Percentiles rank a stretch among this genome's conserved stretches.
Conservation (phyloP, 345 rosid species). For the Gossypium turneri region DNA sequence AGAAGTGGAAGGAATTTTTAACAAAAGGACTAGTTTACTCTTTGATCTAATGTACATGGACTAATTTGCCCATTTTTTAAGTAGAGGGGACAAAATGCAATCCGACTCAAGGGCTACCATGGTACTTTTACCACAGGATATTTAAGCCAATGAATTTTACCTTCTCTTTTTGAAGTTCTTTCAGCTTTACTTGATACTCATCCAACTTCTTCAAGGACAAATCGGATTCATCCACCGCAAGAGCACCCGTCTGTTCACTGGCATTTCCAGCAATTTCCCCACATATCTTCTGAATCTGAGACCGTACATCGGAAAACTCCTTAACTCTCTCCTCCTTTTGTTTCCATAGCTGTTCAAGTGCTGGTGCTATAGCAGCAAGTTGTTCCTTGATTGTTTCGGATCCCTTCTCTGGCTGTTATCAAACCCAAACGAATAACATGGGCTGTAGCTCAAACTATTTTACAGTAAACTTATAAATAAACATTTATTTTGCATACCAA, state of each 20-base stretch:
- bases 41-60: too few relatives aligned
- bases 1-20: too few relatives aligned
- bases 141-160: constrained; percentile 27
- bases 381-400: constrained; percentile 94
- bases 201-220: constrained; percentile 75
- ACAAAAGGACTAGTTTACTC: too few relatives aligned
- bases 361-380: constrained; percentile 88
- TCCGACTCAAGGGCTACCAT: too few relatives aligned
- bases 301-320: constrained; percentile 69
- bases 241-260: constrained; percentile 31
- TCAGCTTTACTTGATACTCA: constrained; percentile 73
- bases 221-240: constrained; percentile 77
- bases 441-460: neutral
- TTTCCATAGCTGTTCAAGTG: constrained; percentile 80
- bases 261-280: constrained; percentile 72
- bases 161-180: constrained; percentile 92
- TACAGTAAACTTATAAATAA: neutral
- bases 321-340: constrained; percentile 83
- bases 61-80: too few relatives aligned
- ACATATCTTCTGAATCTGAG: constrained; percentile 85
- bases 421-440: constrained; percentile 19
- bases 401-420: constrained; percentile 64
- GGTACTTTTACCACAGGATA: neutral
- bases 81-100: too few relatives aligned
- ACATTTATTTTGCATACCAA: neutral